A percentile compares a stretch with the other conserved stretches of the same genome.
These are phyloP conservation scores for Rhizophora mangle DNA, from an alignment of 345 rosid genomes.

Conservation along the genomic window DNA sequence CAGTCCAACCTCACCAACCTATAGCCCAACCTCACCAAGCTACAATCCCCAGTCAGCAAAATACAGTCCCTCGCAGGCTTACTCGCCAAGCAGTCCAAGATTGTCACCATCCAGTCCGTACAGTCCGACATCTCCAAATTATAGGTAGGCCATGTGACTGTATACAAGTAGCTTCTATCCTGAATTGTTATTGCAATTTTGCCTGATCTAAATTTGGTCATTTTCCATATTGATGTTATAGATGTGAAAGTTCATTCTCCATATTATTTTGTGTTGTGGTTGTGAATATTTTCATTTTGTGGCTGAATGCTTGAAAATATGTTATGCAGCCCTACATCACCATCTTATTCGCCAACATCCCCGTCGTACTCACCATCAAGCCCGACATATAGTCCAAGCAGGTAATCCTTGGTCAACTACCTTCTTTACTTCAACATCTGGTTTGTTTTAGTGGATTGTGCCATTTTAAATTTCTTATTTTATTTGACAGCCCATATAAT, in stretches of 20 bases:
- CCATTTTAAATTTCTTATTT: not conserved
- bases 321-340: constrained; percentile 73
- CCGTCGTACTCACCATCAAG: constrained; percentile 90
- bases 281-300: not conserved
- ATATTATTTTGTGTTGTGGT: not conserved
- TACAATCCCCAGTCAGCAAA: constrained; percentile 85
- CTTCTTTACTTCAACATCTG: not conserved
- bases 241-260: not conserved
- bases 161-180: not conserved
- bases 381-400: constrained; percentile 92
- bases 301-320: not conserved
- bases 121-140: constrained; percentile 93
- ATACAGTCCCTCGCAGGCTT: constrained; percentile 79
- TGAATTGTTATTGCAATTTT: not conserved
- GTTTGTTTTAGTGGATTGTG: not conserved
- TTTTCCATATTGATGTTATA: not conserved
- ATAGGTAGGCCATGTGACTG: constrained; percentile 42
- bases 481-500: constrained; percentile 57
- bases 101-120: constrained; percentile 85
- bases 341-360: constrained; percentile 91
- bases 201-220: not conserved
- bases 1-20: constrained; percentile 27
- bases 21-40: constrained; percentile 37
- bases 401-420: constrained; percentile 35
- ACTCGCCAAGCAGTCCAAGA: constrained; percentile 92